Conservation (phyloP, 176 grass and related monocot genomes). For the Saccharum officinarum region DNA sequence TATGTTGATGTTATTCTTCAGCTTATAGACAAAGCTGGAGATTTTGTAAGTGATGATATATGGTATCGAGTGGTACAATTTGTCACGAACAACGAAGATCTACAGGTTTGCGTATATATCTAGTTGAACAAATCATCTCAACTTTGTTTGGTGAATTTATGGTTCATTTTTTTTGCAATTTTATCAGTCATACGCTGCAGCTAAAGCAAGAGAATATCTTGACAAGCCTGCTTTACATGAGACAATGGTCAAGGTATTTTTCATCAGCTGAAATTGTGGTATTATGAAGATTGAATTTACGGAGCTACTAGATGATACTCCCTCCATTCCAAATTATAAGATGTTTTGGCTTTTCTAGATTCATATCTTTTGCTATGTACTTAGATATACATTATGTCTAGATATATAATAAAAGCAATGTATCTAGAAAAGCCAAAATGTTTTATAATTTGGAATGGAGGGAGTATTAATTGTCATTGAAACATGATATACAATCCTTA, state of each 20-base stretch:
- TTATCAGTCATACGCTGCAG: slow-evolving; percentile 91
- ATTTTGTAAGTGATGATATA: slow-evolving; percentile 99
- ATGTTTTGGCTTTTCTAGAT: too few relatives aligned
- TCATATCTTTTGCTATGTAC: too few relatives aligned
- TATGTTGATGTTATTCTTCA: slow-evolving; percentile 99
- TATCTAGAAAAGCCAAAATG: too few relatives aligned
- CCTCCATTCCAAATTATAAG: too few relatives aligned
- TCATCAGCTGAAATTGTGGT: slow-evolving; percentile 30
- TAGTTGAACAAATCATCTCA: slow-evolving; percentile 21
- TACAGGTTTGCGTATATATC: slow-evolving; percentile 71
- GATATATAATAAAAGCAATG: too few relatives aligned
- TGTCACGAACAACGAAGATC: slow-evolving; percentile 99
- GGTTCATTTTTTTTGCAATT: slow-evolving; percentile 27
- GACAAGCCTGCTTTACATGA: slow-evolving; percentile 98
- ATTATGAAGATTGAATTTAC: neutral
- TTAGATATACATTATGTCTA: too few relatives aligned
- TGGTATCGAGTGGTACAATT: slow-evolving; percentile 99
- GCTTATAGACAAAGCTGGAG: slow-evolving; percentile 95
- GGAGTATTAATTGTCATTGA: neutral
- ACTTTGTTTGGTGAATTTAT: slow-evolving; percentile 18
- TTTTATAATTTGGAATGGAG: too few relatives aligned
- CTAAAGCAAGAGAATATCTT: slow-evolving; percentile 94
- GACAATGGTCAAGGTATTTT: slow-evolving; percentile 98
- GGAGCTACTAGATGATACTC: neutral
- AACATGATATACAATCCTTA: neutral